Base-by-base conservation (phyloP, 1,284 basidiomycete genomes). In the Cryptococcus depauperatus region DNA sequence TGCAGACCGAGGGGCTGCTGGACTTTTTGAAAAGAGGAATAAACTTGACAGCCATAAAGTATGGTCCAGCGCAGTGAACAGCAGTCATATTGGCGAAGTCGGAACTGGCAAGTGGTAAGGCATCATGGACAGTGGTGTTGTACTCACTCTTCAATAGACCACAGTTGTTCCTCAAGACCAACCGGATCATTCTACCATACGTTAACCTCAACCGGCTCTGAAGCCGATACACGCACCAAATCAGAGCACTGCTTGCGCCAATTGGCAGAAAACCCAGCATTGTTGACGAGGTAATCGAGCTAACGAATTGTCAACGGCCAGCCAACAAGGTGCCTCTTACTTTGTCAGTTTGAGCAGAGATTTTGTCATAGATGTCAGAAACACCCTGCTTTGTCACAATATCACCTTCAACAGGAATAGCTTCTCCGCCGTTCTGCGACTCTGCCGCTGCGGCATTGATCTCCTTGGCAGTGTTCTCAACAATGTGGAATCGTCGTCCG, bases 221-320 rank as follows among this genome's bases (percentile, higher is more conserved):
- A 23, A 35, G 23, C 10, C 32, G 23, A 44, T 23, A n/a, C 23
- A 23, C 9, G 5, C 11, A 56, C 54, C 45, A 49, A 25, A 21
- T 37, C 30, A 23, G 42, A 21, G 26, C 26, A 25, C 30, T n/a
- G 47, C 42, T 37, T 37, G 45, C 37, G 46, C 60, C 60, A 62
- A 30, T 48, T 50, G 38, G 35, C 42, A 4, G 54, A 55, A 46
- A 50, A 54, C 9, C 60, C 60, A 43, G 60, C 60, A 38, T 61
- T 61, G 51, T 62, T 62, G 40, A 62, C 54, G 10, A 60, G 46
- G 34, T 52, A 52, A 33, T 62, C 59, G 43, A 62, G 54, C 58
- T 61, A 29, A 18, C 21, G 18, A 13, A 2, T 13, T 22, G 18
- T 26, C 26, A 23, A 13, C 13, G 38, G 7, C 35, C 21, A 11